Conservation (phyloP, 1,139 yeast genomes). For the Pichia sp. region DNA sequence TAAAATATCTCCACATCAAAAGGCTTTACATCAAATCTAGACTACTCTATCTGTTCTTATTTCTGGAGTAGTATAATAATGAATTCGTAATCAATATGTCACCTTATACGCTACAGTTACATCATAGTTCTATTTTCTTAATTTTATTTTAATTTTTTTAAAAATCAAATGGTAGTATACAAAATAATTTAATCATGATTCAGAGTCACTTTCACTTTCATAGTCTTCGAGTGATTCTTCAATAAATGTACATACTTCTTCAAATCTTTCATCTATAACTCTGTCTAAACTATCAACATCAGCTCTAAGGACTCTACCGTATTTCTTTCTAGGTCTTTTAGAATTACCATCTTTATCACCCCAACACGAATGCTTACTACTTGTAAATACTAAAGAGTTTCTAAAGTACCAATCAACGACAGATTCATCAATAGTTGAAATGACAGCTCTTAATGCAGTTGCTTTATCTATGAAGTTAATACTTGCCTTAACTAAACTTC, state of each 20-base stretch:
- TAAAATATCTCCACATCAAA: too few species aligned
- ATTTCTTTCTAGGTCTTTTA: conserved; percentile 83
- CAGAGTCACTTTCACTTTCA: conserved; percentile 33
- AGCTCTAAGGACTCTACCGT: conserved; percentile 82
- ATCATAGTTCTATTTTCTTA: neutral
- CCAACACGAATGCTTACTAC: conserved; percentile 78
- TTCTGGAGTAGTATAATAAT: too few species aligned
- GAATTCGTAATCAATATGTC: too few species aligned
- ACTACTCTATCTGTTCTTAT: too few species aligned
- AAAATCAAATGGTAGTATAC: conserved; percentile 11
- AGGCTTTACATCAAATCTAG: too few species aligned
- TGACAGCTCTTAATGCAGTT: conserved; percentile 67
- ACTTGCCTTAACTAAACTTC: conserved; percentile 66
- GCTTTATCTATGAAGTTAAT: conserved; percentile 64
- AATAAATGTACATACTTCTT: conserved; percentile 81
- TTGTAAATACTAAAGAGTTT: conserved; percentile 80
- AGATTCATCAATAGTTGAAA: conserved; percentile 85
- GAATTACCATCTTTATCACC: conserved; percentile 37
- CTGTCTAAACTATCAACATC: conserved; percentile 73
- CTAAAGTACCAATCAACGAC: conserved; percentile 90
- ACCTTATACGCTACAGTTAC: too few species aligned
- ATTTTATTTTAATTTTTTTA: neutral
- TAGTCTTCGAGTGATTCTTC: conserved; percentile 68
- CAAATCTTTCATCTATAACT: conserved; percentile 76
- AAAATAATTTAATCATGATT: conserved; percentile 7